A percentile compares a stretch with the other conserved stretches of the same genome.
These are phyloP conservation scores for Pholiota conissans DNA, from an alignment of 768 basidiomycete genomes.

Conservation along the genomic window DNA sequence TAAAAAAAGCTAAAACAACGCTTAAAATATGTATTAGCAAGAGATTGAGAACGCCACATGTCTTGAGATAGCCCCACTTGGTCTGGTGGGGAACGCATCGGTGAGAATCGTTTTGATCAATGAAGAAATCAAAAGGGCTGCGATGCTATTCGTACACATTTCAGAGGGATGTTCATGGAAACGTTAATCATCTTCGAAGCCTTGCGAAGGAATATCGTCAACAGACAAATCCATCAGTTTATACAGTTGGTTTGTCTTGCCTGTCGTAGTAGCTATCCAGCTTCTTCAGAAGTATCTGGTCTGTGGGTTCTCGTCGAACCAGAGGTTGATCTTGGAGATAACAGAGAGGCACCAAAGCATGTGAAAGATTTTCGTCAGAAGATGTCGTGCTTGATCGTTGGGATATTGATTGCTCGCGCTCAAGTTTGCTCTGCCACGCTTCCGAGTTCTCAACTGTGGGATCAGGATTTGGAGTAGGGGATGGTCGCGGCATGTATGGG, in stretches of 20 bases:
- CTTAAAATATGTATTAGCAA: conserved; percentile 4
- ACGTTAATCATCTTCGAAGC: conserved; percentile 7
- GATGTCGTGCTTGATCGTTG: conserved; percentile 27
- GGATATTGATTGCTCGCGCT: conserved; percentile 16
- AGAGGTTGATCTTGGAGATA: conserved; percentile 67
- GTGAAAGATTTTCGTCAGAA: conserved; percentile 28
- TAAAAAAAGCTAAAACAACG: background rate
- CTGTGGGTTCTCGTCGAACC: conserved; percentile 66
- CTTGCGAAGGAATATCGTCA: conserved; percentile 4
- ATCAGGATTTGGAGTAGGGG: conserved; percentile 19
- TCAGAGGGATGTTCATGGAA: background rate
- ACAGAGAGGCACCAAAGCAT: conserved; percentile 61
- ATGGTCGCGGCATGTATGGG: conserved; percentile 35
- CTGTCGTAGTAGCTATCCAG: conserved; percentile 13
- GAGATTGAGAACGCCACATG: background rate
- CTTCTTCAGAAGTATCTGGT: conserved; percentile 45
- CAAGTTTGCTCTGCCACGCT: background rate
- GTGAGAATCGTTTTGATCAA: background rate
- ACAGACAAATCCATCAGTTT: background rate
- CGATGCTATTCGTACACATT: conserved; percentile 2
- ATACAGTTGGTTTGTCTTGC: conserved; percentile 7
- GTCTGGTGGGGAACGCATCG: background rate
- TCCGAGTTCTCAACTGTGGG: conserved; percentile 3
- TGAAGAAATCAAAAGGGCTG: background rate
- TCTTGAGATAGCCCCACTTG: background rate